Evolutionary conservation across 1,139 yeast genomes (phyloP), one percentile per base, ranked within the genome.

Genomic region (Kodamaea plutei): DNA sequence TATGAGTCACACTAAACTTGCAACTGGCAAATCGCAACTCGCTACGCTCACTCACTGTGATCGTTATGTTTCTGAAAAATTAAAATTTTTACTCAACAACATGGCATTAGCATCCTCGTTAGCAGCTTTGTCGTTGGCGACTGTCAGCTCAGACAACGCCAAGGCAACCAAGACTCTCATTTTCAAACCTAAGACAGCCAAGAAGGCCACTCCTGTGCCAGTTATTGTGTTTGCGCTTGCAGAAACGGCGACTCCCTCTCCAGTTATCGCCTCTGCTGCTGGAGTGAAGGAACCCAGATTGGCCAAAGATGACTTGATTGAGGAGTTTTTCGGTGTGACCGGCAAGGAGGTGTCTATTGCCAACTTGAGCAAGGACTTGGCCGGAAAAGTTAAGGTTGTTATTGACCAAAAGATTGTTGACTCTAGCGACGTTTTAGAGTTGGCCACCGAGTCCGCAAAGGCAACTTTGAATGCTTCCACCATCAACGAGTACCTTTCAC

Each of bases 141-240:
- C 69, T 22, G 67, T 67, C 18, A 43, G 65, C 15, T 50, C 64
- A 25, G 74, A 60, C 22, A 50, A 55, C 25, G 69, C 76, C 4
- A 43, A 58, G 21, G 59, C 76, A 25, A 76, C 84, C 41, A 87
- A 87, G 58, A 73, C 91, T 4, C 69, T 87, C 43, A 88, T 87
- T 20, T 87, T 87, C 73, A 87, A 87, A 64, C 95, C 95, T 47
- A 87, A 87, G 61, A 85, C 95, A 29, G 82, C 95, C 33, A 87
- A 85, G 54, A 62, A 87, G 28, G 88, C 85, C 31, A 61, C 74
- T n/a, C 85, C 94, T 20, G 77, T 83, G 30, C 95, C 96, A 28
- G 71, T 87, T 19, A 76, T 87, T 29, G 85, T 87, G 21, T 73
- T 87, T 51, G 95, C 95, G 6, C 69, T 83, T 43, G 76, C 75